Percentiles rank a stretch among this genome's conserved stretches.
These are phyloP conservation scores for Glutinoglossum americanum DNA, from an alignment of 495 filamentous ascomycete species.

Conservation along the genomic window DNA sequence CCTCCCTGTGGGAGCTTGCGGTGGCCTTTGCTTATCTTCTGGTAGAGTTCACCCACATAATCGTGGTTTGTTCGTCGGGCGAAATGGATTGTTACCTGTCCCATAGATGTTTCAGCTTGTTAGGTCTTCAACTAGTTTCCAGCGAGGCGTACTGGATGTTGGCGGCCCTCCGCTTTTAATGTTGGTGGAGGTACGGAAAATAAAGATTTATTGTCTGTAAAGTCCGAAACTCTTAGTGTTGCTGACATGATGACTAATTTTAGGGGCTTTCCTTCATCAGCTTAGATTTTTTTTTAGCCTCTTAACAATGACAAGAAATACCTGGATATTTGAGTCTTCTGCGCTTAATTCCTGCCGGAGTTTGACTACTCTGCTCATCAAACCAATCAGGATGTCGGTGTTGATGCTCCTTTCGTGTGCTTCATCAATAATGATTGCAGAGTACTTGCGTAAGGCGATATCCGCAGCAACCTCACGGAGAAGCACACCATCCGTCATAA, in stretches of 20 bases:
- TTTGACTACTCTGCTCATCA: conserved; percentile 82
- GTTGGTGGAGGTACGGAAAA: conserved; percentile 67
- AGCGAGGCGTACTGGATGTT: conserved; percentile 35
- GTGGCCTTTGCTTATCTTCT: conserved; percentile 76
- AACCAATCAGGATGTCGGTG: conserved; percentile 90
- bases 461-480: conserved; percentile 81
- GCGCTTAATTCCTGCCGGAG: conserved; percentile 40
- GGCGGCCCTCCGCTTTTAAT: conserved; percentile 80
- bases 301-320: neutral
- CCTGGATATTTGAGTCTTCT: conserved; percentile 27
- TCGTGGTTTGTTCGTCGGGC: conserved; percentile 61
- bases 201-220: conserved; percentile 59
- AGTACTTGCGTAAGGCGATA: conserved; percentile 81
- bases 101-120: neutral
- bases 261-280: conserved; percentile 28
- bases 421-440: conserved; percentile 85
- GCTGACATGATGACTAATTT: conserved; percentile 98
- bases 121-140: neutral
- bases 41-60: conserved; percentile 74
- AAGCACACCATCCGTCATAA: conserved; percentile 97
- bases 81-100: conserved; percentile 57
- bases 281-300: conserved; percentile 7
- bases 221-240: conserved; percentile 74
- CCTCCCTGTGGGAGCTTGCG: conserved; percentile 76
- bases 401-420: conserved; percentile 96